Evolutionary conservation across 208 protist genomes (phyloP).

Genomic region (Wallacemonas sp.): DNA sequence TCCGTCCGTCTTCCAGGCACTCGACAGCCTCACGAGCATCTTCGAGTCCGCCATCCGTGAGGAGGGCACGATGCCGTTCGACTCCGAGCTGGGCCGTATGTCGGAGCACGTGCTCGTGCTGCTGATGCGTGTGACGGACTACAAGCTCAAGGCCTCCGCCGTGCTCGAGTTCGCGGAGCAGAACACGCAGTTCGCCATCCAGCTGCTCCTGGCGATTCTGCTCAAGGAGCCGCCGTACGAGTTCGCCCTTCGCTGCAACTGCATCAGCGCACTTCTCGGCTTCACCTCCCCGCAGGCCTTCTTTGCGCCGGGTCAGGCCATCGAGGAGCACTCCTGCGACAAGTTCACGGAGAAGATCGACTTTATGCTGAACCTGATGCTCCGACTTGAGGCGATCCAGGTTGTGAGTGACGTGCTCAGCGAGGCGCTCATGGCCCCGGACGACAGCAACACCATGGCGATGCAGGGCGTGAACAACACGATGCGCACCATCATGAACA

Average conservation of each 20-base stretch:
- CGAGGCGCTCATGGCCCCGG: slow-evolving; percentile 56
- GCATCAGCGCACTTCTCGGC: slow-evolving; percentile 82
- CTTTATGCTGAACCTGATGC: slow-evolving; percentile 85
- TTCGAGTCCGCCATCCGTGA: slow-evolving; percentile 87
- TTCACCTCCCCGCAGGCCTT: slow-evolving; percentile 92
- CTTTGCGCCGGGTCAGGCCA: slow-evolving; percentile 58
- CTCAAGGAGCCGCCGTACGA: slow-evolving; percentile 93
- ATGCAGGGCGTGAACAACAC: slow-evolving; percentile 62
- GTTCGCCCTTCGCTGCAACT: slow-evolving; percentile 88
- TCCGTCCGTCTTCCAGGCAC: slow-evolving; percentile 61
- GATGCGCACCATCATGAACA: slow-evolving; percentile 92
- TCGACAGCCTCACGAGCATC: slow-evolving; percentile 79
- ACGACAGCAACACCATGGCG: slow-evolving; percentile 79
- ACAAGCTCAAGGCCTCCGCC: slow-evolving; percentile 86
- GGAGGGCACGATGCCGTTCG: slow-evolving; percentile 85
- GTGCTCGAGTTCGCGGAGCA: slow-evolving; percentile 91
- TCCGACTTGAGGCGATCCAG: slow-evolving; percentile 82
- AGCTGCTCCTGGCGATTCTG: slow-evolving; percentile 89
- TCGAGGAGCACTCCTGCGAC: slow-evolving; percentile 78
- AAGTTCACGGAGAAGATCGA: slow-evolving; percentile 91
- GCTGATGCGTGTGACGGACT: slow-evolving; percentile 86
- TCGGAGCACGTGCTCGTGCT: slow-evolving; percentile 92
- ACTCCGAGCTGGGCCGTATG: slow-evolving; percentile 91
- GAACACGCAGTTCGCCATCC: slow-evolving; percentile 91
- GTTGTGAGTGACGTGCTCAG: slow-evolving; percentile 84